Evolutionary conservation across 768 basidiomycete species (phyloP).

Genomic region (Rhodotorula paludigena): DNA sequence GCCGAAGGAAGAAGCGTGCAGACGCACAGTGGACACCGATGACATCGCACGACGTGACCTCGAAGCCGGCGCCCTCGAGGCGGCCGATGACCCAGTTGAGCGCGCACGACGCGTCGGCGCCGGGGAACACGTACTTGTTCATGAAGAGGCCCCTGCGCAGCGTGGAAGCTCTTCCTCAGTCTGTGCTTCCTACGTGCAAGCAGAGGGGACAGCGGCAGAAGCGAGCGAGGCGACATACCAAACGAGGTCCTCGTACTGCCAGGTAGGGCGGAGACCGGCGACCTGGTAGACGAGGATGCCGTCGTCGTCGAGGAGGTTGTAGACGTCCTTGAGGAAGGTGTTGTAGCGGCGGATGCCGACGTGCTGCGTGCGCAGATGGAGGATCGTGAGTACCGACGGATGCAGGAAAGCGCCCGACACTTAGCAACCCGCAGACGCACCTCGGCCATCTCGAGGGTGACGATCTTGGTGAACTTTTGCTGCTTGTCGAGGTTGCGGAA

Average conservation of each 20-base stretch:
- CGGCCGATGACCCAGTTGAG: slow-evolving; percentile 84
- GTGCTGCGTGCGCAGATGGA: slow-evolving; percentile 54
- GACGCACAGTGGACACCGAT: slow-evolving; percentile 73
- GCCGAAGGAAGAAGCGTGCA: too few relatives aligned
- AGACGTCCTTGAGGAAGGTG: slow-evolving; percentile 82
- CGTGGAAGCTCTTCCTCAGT: neutral
- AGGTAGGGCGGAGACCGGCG: slow-evolving; percentile 88
- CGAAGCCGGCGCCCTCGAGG: slow-evolving; percentile 82
- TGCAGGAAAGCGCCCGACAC: neutral
- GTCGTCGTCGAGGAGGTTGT: slow-evolving; percentile 87
- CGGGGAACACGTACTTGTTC: slow-evolving; percentile 98
- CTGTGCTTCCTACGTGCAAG: neutral
- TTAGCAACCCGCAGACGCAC: slow-evolving; percentile 47
- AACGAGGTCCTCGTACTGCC: slow-evolving; percentile 97
- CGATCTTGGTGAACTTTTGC: slow-evolving; percentile 85
- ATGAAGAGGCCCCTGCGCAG: slow-evolving; percentile 77
- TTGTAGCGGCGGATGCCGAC: slow-evolving; percentile 91
- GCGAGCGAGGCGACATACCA: slow-evolving; percentile 54
- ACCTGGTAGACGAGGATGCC: slow-evolving; percentile 94
- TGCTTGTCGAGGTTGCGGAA: slow-evolving; percentile 78
- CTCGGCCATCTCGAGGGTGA: slow-evolving; percentile 97
- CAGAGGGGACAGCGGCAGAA: neutral
- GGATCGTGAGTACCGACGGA: neutral
- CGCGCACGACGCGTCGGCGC: slow-evolving; percentile 92
- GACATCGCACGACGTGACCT: slow-evolving; percentile 93